A percentile compares a stretch with the other conserved stretches of the same genome.
Conservation (phyloP, 495 filamentous ascomycete species). For the Cetradonia linearis region DNA sequence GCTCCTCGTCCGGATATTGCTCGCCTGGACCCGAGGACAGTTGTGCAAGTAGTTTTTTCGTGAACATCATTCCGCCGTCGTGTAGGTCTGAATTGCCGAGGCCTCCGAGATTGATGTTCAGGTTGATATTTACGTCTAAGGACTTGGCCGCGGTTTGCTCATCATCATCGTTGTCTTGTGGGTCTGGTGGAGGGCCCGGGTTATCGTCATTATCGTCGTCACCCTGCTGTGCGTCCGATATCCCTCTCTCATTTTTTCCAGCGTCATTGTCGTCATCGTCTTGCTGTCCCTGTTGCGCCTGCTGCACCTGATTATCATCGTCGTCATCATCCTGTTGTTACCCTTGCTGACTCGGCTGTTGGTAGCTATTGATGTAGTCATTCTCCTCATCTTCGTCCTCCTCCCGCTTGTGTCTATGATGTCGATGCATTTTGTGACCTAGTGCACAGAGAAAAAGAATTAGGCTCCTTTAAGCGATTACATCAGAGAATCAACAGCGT, state of each 20-base stretch:
- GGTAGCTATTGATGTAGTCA: neutral
- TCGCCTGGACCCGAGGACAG: slow-evolving; percentile 11
- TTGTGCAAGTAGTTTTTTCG: slow-evolving; percentile 11
- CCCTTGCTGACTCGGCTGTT: slow-evolving; percentile 1
- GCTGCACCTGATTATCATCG: neutral
- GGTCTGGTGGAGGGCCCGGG: neutral
- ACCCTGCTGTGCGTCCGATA: neutral
- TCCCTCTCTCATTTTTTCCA: neutral
- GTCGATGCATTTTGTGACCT: neutral
- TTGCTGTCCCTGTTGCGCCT: neutral
- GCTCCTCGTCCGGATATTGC: neutral
- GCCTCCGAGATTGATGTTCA: slow-evolving; percentile 6
- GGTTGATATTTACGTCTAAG: slow-evolving; percentile 7
- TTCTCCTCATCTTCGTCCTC: neutral
- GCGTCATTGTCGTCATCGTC: neutral
- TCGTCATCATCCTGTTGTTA: neutral
- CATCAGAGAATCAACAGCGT: neutral
- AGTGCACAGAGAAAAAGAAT: neutral
- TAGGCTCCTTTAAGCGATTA: neutral
- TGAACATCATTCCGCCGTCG: slow-evolving; percentile 4
- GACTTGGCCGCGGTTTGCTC: slow-evolving; percentile 1
- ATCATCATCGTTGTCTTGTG: neutral
- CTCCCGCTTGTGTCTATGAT: slow-evolving; percentile 3
- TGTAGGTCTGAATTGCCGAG: slow-evolving; percentile 6
- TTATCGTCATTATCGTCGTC: neutral